These are phyloP conservation scores for Paecilomyces sp. DNA, from an alignment of 2,329 filamentous ascomycete species.

Conservation along the genomic window DNA sequence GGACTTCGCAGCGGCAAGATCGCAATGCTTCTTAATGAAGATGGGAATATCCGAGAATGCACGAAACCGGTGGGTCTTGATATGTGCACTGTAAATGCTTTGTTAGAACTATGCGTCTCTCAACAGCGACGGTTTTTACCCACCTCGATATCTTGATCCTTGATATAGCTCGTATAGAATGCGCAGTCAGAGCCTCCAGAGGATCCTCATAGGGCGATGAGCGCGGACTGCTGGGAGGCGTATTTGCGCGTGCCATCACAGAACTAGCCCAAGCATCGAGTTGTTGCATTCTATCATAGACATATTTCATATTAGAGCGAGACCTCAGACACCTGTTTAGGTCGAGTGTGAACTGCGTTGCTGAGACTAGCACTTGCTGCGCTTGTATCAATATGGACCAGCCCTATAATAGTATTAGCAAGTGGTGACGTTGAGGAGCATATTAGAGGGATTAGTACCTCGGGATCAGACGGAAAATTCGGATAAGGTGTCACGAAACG, in stretches of 20 bases:
- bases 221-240: conserved; percentile 17
- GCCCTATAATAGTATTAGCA: conserved; percentile 22
- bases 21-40: conserved; percentile 40
- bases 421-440: background rate
- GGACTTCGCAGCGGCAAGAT: conserved; percentile 28
- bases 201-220: conserved; percentile 18
- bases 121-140: background rate
- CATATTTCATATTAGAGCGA: conserved; percentile 27
- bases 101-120: conserved; percentile 4
- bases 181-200: conserved; percentile 29
- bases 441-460: conserved; percentile 19
- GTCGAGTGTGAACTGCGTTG: conserved; percentile 35
- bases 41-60: conserved; percentile 41
- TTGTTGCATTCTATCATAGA: conserved; percentile 36
- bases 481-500: conserved; percentile 38
- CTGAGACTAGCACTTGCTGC: conserved; percentile 35
- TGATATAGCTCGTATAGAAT: conserved; percentile 33
- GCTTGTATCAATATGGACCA: conserved; percentile 37
- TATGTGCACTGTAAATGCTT: conserved; percentile 29
- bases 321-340: conserved; percentile 31
- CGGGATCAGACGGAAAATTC: conserved; percentile 31
- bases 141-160: conserved; percentile 40
- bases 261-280: conserved; percentile 34
- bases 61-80: conserved; percentile 40
- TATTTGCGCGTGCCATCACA: conserved; percentile 25